Conservation (phyloP, 2,329 filamentous ascomycete species). For the Thielaviopsis euricoi region DNA sequence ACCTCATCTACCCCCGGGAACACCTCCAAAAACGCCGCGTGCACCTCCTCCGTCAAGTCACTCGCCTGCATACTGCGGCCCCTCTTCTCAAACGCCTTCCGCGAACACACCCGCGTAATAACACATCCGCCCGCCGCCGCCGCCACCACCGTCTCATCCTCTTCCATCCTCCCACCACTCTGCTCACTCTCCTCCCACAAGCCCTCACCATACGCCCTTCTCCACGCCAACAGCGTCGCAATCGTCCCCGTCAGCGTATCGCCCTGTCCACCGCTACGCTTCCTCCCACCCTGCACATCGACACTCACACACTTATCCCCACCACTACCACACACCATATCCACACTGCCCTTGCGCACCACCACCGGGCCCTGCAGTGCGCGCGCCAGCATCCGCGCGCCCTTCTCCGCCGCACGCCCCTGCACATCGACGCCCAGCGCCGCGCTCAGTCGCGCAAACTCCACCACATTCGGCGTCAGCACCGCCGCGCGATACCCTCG, state of each 20-base stretch:
- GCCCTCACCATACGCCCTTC: slow-evolving; percentile 68
- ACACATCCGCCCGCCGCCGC: slow-evolving; percentile 76
- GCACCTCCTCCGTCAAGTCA: slow-evolving; percentile 82
- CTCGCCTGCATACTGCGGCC: slow-evolving; percentile 83
- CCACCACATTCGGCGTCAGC: slow-evolving; percentile 86
- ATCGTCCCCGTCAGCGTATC: slow-evolving; percentile 85
- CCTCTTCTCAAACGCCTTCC: slow-evolving; percentile 69
- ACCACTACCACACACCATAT: slow-evolving; percentile 41
- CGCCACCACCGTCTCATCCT: slow-evolving; percentile 51
- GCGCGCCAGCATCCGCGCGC: slow-evolving; percentile 50
- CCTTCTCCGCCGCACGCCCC: slow-evolving; percentile 22
- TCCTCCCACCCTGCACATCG: slow-evolving; percentile 68
- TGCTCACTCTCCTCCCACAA: slow-evolving; percentile 53
- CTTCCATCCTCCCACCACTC: slow-evolving; percentile 23
- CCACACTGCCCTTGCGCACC: slow-evolving; percentile 70
- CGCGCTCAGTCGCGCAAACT: slow-evolving; percentile 75
- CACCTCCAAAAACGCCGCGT: slow-evolving; percentile 60
- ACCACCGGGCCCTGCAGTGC: slow-evolving; percentile 79
- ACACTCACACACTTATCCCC: slow-evolving; percentile 24
- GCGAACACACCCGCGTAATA: slow-evolving; percentile 77
- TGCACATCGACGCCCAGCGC: slow-evolving; percentile 48
- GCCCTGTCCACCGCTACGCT: slow-evolving; percentile 86
- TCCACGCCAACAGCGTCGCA: slow-evolving; percentile 77
- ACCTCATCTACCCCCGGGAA: slow-evolving; percentile 50
- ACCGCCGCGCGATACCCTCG: slow-evolving; percentile 71